Evolutionary conservation across 2,329 filamentous ascomycete species (phyloP), one percentile per base, ranked within the genome.

Genomic region (Mycosphaerella sp.): DNA sequence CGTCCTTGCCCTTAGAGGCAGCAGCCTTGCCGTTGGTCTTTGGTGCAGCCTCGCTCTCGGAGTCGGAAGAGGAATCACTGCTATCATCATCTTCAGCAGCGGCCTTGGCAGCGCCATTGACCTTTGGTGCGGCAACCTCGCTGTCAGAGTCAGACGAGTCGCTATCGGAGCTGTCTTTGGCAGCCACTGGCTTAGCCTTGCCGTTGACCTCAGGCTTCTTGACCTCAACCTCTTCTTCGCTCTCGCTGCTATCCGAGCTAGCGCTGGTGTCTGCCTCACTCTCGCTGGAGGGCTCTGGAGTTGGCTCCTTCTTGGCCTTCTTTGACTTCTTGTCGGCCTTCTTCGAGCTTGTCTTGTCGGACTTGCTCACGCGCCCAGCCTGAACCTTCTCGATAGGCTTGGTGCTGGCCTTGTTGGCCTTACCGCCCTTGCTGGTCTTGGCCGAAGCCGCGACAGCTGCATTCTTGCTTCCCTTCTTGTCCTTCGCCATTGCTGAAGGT

Each of bases 351-450:
- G 78, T 75, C 78, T 83, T 85, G 68, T 82, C 76, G 50, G 83
- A 69, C 78, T 89, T 90, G 74, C 79, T 80, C 66, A 87, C 78
- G 61, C 80, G 80, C 62, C 78, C 83, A 64, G 78, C 78, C 78
- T 83, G 84, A 67, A 83, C 73, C 61, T 79, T 80, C 70, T 85
- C 57, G 31, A 57, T 55, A 39, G 56, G 51, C 54, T 60, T 56
- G 62, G 77, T 40, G 48, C 48, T 50, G 32, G n/a, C 23, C 78
- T 87, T 88, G 72, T 56, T 57, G 36, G 53, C 42, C 48, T 21
- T 21, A 21, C 21, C 21, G 21, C 21, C 21, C 21, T 51, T 61
- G 57, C 52, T 61, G 51, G 58, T 60, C 60, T 66, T 67, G 54
- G 57, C 59, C 56, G 62, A 59, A 29, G 59, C 56, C 42, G 61